Conservation (phyloP, 2,329 filamentous ascomycete species). For the Emericellopsis atlantica region DNA sequence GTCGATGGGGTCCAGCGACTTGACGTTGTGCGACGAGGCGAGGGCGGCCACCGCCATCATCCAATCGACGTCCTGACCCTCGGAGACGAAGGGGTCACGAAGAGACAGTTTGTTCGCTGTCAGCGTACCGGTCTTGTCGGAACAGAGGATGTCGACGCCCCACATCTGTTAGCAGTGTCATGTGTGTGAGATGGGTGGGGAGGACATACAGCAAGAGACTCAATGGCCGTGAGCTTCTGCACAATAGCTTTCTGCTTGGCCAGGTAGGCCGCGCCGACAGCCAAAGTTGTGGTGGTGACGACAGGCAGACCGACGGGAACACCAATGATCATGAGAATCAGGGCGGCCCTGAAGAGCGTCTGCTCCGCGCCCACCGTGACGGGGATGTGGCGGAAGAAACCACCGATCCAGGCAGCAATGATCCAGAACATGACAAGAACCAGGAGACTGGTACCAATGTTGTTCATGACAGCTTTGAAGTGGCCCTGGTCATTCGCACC, state of each 20-base stretch:
- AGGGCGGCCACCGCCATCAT: conserved; percentile 74
- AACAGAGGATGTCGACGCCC: conserved; percentile 68
- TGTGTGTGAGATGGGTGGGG: background rate
- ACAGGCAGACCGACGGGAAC: conserved; percentile 71
- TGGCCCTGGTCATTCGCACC: conserved; percentile 65
- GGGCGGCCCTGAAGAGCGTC: conserved; percentile 55
- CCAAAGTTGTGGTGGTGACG: conserved; percentile 65
- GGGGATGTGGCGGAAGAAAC: conserved; percentile 63
- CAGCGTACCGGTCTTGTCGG: conserved; percentile 71
- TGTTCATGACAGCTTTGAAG: conserved; percentile 78
- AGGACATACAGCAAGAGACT: conserved; percentile 45
- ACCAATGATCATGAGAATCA: conserved; percentile 65
- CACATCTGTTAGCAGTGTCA: background rate
- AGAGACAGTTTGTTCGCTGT: conserved; percentile 66
- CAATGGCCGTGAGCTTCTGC: conserved; percentile 68
- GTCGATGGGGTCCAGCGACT: conserved; percentile 67
- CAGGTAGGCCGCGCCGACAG: conserved; percentile 65
- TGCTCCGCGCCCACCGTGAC: conserved; percentile 42
- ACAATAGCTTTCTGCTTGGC: conserved; percentile 70
- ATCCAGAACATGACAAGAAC: conserved; percentile 71
- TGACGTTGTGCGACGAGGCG: conserved; percentile 67
- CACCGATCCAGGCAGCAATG: conserved; percentile 62
- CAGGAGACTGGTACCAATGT: conserved; percentile 60
- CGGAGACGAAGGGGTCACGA: conserved; percentile 63
- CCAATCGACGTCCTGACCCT: conserved; percentile 70